Conservation (phyloP, 257 asterid species). For the Verbascum thapsus region DNA sequence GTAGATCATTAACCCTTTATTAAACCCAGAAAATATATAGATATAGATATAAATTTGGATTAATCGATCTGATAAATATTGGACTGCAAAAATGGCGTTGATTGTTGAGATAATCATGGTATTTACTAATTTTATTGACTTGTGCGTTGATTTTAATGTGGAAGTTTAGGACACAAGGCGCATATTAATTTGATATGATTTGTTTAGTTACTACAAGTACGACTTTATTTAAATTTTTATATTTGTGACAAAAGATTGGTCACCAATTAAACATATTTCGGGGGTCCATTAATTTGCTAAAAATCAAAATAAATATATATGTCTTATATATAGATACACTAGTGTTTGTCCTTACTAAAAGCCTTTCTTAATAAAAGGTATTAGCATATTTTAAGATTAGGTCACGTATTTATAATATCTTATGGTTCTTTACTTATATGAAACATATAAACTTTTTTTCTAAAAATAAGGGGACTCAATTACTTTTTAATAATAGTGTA, state of each 20-base stretch:
- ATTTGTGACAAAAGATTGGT: not conserved
- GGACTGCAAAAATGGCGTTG: conserved; percentile 22
- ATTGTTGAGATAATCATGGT: conserved; percentile 19
- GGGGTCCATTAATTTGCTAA: too few relatives aligned
- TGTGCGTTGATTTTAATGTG: conserved; percentile 8
- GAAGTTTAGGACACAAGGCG: conserved; percentile 3
- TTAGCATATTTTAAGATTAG: too few relatives aligned
- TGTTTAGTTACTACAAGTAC: not conserved
- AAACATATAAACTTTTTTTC: too few relatives aligned
- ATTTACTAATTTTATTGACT: not conserved
- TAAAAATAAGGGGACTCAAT: too few relatives aligned
- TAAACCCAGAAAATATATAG: not conserved
- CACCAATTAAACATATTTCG: too few relatives aligned
- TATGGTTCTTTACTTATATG: too few relatives aligned
- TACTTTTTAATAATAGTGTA: too few relatives aligned
- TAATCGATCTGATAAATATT: not conserved
- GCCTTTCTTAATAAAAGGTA: too few relatives aligned
- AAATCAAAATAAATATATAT: too few relatives aligned
- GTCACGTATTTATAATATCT: too few relatives aligned
- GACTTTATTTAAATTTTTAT: not conserved
- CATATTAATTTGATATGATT: conserved; percentile 10
- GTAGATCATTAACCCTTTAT: not conserved
- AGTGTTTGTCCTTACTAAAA: too few relatives aligned
- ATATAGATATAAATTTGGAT: not conserved
- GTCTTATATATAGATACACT: too few relatives aligned